Evolutionary conservation across 202 grass and related monocot genomes (phyloP), one percentile per base, ranked within the genome.

Genomic region (Cymbopogon flexuosus): DNA sequence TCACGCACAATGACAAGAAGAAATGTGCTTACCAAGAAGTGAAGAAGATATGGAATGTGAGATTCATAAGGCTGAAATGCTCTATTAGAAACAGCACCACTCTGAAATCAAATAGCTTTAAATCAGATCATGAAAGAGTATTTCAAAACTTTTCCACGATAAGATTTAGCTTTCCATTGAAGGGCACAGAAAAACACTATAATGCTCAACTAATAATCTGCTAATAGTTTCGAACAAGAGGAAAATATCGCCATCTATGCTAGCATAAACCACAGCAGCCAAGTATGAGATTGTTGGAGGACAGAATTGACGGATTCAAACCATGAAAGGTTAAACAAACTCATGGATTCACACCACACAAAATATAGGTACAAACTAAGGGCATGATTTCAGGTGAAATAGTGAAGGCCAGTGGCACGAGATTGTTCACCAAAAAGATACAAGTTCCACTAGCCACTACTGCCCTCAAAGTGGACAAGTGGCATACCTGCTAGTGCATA

Each of bases 11-110:
- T 77, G 81, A 73, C 3, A 62, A 33, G 24, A 89, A 77, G 27
- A 46, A 86, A 42, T 82, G 43, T 73, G 41, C 90, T 91, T 72
- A 97, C 95, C 95, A 97, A 77, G 86, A 97, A 97, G 61, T 97
- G 95, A 77, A 97, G 92, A 87, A 97, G 92, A 94, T 88, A 97
- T 30, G 95, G 92, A 84, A 97, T 97, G 84, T 97, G 94, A 36
- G 88, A 91, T 83, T 97, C 95, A 86, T 94, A 92, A 72, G 95
- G 88, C 79, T 94, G 95, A 52, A 97, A 91, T 73, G 40, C 84
- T 87, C 81, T 94, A 88, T 89, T 89, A 78, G 86, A 87, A 91
- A 97, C 62, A 75, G 86, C 82, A 56, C 92, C 95, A 63, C 56
- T 86, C 95, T 97, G 89, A 79, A 87, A 85, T 45, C 19, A 75